A percentile compares a stretch with the other conserved stretches of the same genome.
Conservation (phyloP, 805 yeast genomes). For the Cyberlindnera americana region DNA sequence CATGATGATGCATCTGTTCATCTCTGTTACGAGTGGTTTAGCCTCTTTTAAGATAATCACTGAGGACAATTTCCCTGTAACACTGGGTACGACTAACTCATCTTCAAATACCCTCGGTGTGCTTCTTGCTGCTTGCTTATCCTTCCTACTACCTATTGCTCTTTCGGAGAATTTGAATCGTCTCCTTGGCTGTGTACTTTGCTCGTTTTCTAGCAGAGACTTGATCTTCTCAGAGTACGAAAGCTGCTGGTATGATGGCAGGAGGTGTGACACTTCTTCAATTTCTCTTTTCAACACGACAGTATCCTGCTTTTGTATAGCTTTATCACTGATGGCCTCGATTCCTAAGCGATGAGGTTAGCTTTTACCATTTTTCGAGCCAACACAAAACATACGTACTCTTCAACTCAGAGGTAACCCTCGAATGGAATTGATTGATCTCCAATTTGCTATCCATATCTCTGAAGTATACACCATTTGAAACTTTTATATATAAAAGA, state of each 20-base stretch:
- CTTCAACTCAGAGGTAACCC: conserved; percentile 7
- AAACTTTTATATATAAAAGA: no score
- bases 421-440: conserved; percentile 10
- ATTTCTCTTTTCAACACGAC: conserved; percentile 13
- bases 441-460: no score
- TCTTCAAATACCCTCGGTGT: not conserved
- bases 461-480: no score
- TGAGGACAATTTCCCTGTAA: not conserved
- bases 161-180: conserved; percentile 14
- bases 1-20: conserved; percentile 11
- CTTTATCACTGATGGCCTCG: not conserved
- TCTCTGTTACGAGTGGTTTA: conserved; percentile 8
- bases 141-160: not conserved
- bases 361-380: no score
- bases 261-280: conserved; percentile 16
- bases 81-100: conserved; percentile 2
- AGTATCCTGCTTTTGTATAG: conserved; percentile 1
- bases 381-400: conserved; percentile 9
- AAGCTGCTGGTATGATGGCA: conserved; percentile 23
- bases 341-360: conserved; percentile 2
- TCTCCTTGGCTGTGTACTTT: conserved; percentile 5
- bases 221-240: conserved; percentile 19
- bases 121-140: not conserved
- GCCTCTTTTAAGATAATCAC: conserved; percentile 1
- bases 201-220: conserved; percentile 6